Percentiles rank a stretch among this genome's conserved stretches.
phyloP scores from a whole-genome alignment of 2,329 filamentous ascomycete genomes.

The Penicillium hordei region DNA sequence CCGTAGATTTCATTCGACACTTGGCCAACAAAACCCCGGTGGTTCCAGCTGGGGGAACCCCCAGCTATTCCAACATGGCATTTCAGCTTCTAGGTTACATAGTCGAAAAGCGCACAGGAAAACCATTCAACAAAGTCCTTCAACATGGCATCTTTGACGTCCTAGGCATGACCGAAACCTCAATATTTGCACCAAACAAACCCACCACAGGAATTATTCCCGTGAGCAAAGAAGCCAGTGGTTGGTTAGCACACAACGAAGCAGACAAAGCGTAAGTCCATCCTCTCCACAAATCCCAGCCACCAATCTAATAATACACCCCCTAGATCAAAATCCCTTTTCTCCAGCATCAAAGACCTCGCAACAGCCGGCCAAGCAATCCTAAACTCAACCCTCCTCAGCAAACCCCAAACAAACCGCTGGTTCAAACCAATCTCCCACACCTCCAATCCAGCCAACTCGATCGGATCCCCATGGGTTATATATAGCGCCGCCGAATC shows the following conservation, averaged over 20 bases:
- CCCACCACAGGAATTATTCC: neutral
- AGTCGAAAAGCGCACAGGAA: conserved; percentile 27
- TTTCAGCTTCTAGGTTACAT: conserved; percentile 42
- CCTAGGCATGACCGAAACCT: neutral
- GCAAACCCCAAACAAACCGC: conserved; percentile 33
- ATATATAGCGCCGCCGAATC: neutral
- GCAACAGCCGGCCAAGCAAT: conserved; percentile 30
- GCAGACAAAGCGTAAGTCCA: neutral
- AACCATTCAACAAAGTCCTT: neutral
- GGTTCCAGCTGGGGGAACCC: conserved; percentile 16
- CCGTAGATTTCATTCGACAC: neutral
- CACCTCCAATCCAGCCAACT: neutral
- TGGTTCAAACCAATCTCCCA: conserved; percentile 46
- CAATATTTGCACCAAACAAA: neutral
- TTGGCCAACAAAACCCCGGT: neutral
- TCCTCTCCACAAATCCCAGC: neutral
- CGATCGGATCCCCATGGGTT: neutral
- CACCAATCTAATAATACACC: neutral
- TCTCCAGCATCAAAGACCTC: neutral
- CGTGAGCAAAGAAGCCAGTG: neutral
- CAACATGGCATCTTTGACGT: neutral
- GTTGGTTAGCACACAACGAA: neutral
- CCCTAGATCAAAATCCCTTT: neutral
- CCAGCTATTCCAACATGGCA: conserved; percentile 42
- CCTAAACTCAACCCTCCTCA: conserved; percentile 34